Evolutionary conservation across 116 monocot species (phyloP).

Genomic region (Zostera marina): DNA sequence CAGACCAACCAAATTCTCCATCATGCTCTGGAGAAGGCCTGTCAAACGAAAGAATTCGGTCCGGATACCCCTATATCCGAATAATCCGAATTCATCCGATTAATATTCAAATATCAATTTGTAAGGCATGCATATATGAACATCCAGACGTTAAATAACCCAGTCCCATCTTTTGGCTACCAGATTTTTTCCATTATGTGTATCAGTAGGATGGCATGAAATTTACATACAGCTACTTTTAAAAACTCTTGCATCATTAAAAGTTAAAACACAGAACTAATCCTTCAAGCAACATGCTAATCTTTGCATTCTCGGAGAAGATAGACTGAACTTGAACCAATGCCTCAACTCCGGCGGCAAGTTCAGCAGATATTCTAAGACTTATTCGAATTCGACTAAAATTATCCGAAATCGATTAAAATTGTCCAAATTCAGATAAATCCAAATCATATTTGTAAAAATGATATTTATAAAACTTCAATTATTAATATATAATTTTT

Average conservation of each 20-base stretch:
- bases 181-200: slow-evolving; percentile 26
- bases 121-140: slow-evolving; percentile 87
- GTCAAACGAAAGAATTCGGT: too few species aligned
- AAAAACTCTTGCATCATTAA: slow-evolving; percentile 69
- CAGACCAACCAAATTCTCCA: too few species aligned
- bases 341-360: slow-evolving; percentile 89
- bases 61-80: too few species aligned
- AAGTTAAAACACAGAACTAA: slow-evolving; percentile 55
- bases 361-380: slow-evolving; percentile 72
- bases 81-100: too few species aligned
- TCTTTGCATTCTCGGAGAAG: slow-evolving; percentile 91
- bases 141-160: slow-evolving; percentile 86
- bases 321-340: slow-evolving; percentile 78
- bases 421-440: too few species aligned
- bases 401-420: too few species aligned
- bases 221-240: slow-evolving; percentile 91
- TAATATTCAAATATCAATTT: too few species aligned
- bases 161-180: slow-evolving; percentile 58
- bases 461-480: too few species aligned
- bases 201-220: slow-evolving; percentile 61
- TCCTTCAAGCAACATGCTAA: slow-evolving; percentile 80
- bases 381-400: too few species aligned
- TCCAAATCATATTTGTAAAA: too few species aligned
- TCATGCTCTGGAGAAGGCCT: too few species aligned
- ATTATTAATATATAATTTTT: too few species aligned